Evolutionary conservation across 176 grass and related monocot species (phyloP).

Genomic region (Guadua angustifolia): DNA sequence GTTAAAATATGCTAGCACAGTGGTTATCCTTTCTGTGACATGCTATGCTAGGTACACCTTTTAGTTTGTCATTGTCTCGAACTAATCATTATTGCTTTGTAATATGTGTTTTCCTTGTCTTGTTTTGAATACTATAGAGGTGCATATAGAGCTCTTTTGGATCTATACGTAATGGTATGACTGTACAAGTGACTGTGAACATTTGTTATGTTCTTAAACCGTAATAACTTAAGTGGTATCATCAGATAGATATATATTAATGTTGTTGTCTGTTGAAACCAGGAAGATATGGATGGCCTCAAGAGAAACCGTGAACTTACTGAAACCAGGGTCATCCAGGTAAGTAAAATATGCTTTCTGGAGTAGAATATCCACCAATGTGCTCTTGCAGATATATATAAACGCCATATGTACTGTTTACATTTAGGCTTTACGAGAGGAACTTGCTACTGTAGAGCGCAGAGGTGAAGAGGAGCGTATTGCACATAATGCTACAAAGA

Average conservation of each 20-base stretch:
- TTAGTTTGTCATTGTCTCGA: slow-evolving; percentile 8
- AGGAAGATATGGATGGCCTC: slow-evolving; percentile 91
- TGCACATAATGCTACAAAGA: slow-evolving; percentile 97
- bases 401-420: slow-evolving; percentile 36
- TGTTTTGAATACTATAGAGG: neutral
- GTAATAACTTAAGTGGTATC: neutral
- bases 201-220: slow-evolving; percentile 7
- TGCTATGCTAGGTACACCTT: slow-evolving; percentile 7
- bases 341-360: slow-evolving; percentile 47
- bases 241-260: slow-evolving; percentile 1
- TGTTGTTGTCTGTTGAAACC: slow-evolving; percentile 55
- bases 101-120: neutral
- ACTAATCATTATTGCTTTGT: slow-evolving; percentile 19
- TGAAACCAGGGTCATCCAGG: slow-evolving; percentile 97
- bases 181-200: neutral
- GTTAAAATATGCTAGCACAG: slow-evolving; percentile 15
- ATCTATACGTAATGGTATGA: slow-evolving; percentile 4
- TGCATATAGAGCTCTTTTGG: slow-evolving; percentile 14
- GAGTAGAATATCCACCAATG: slow-evolving; percentile 18
- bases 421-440: slow-evolving; percentile 85
- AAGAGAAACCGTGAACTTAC: slow-evolving; percentile 88
- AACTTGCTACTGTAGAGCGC: slow-evolving; percentile 79
- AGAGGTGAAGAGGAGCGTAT: slow-evolving; percentile 96
- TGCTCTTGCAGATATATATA: slow-evolving; percentile 43
- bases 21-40: neutral